A percentile compares a stretch with the other conserved stretches of the same genome.
phyloP scores from a whole-genome alignment of 192 early-diverging fungal genomes.

The Gigaspora rosea region DNA sequence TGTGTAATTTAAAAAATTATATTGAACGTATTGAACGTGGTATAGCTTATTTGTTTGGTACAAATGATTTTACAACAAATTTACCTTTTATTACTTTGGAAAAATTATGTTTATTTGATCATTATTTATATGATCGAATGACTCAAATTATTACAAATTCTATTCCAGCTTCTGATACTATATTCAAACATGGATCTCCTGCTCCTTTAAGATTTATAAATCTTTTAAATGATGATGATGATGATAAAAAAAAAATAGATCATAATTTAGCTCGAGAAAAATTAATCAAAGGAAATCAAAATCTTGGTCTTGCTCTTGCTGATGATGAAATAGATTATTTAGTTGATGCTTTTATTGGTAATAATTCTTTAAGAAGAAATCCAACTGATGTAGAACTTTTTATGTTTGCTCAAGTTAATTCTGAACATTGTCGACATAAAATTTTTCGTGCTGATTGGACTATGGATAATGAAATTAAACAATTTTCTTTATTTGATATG shows the following conservation, averaged over 20 bases:
- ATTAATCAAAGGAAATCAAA: slow-evolving; percentile 78
- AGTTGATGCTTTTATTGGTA: slow-evolving; percentile 74
- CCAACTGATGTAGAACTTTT: slow-evolving; percentile 99
- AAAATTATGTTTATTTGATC: slow-evolving; percentile 53
- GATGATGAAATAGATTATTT: slow-evolving; percentile 97
- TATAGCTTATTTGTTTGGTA: slow-evolving; percentile 66
- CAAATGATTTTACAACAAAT: slow-evolving; percentile 36
- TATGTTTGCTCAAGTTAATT: slow-evolving; percentile 99
- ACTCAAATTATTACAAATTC: slow-evolving; percentile 75
- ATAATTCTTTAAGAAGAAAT: slow-evolving; percentile 65
- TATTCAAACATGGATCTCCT: slow-evolving; percentile 76
- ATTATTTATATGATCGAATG: slow-evolving; percentile 90
- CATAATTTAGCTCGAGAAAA: slow-evolving; percentile 55
- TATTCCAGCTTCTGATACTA: slow-evolving; percentile 62
- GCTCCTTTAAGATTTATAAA: slow-evolving; percentile 58
- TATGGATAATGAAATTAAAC: slow-evolving; percentile 82
- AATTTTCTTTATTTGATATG: slow-evolving; percentile 92
- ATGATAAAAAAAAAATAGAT: slow-evolving; percentile 35
- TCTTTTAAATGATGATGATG: slow-evolving; percentile 39
- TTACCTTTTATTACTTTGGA: slow-evolving; percentile 27
- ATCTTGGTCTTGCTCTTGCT: slow-evolving; percentile 93
- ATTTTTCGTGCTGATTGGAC: slow-evolving; percentile 99
- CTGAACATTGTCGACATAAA: slow-evolving; percentile 99
- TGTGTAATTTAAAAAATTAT: slow-evolving; percentile 76
- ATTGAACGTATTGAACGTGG: slow-evolving; percentile 92